These are phyloP conservation scores for Nakaseomyces sp. DNA, from an alignment of 1,139 yeast genomes.

Conservation along the genomic window DNA sequence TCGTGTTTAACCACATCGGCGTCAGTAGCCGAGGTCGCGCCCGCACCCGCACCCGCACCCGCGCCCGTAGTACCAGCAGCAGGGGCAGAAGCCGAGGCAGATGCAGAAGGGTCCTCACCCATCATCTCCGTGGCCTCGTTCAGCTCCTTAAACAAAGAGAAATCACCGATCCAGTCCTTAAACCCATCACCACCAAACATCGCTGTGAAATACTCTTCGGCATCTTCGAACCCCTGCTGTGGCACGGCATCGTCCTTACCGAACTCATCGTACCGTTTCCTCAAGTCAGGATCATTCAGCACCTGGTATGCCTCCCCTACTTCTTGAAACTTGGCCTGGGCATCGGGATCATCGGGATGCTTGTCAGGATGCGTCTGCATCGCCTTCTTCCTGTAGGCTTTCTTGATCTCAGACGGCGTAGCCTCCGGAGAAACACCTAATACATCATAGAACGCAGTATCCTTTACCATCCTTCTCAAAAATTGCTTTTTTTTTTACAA, in stretches of 20 bases:
- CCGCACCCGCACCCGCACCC: constrained; percentile 3
- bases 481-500: too few species aligned
- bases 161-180: constrained; percentile 67
- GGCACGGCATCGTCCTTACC: constrained; percentile 65
- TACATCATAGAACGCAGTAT: constrained; percentile 78
- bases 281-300: constrained; percentile 48
- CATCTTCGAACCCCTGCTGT: constrained; percentile 61
- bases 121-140: constrained; percentile 48
- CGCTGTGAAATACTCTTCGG: constrained; percentile 56
- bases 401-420: constrained; percentile 74
- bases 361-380: constrained; percentile 90
- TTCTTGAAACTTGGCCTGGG: constrained; percentile 57
- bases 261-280: constrained; percentile 55
- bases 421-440: constrained; percentile 65
- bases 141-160: constrained; percentile 53
- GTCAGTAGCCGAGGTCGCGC: constrained; percentile 2
- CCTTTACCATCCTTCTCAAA: constrained; percentile 74
- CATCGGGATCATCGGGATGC: constrained; percentile 75
- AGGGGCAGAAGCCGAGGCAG: too few species aligned
- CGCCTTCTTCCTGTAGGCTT: constrained; percentile 87
- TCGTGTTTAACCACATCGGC: constrained; percentile 17
- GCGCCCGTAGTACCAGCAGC: too few species aligned
- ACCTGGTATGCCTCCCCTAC: constrained; percentile 68
- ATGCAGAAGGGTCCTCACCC: constrained; percentile 20
- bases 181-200: constrained; percentile 77